These are phyloP conservation scores for Hypomontagnella submonticulosa DNA, from an alignment of 495 filamentous ascomycete species.

Conservation along the genomic window DNA sequence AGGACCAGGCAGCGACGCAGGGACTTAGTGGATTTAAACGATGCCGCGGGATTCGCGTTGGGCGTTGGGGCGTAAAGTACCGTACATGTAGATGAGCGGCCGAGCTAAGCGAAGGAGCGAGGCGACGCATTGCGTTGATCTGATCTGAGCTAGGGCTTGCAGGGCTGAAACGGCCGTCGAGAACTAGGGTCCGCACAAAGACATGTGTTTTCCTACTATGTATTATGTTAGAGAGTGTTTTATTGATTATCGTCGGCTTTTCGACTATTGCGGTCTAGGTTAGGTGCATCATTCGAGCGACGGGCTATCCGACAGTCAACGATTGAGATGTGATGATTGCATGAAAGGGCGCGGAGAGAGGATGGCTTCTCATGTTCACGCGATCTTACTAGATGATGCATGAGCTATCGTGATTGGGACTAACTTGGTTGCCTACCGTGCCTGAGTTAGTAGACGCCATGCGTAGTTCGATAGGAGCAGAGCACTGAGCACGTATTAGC, in stretches of 20 bases:
- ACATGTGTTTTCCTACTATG: too few relatives aligned
- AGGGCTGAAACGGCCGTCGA: constrained; percentile 39
- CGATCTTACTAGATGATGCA: background rate
- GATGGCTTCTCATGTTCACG: background rate
- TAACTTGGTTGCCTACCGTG: too few relatives aligned
- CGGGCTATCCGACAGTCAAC: background rate
- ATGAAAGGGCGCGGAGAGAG: constrained; percentile 3
- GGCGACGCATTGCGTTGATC: constrained; percentile 31
- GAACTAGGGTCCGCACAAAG: constrained; percentile 1
- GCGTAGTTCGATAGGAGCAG: background rate
- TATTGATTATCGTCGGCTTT: background rate
- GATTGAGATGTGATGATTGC: constrained; percentile 15
- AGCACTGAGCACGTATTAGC: background rate
- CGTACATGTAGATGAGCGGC: background rate
- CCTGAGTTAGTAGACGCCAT: background rate
- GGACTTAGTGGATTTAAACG: too few relatives aligned
- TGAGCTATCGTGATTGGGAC: background rate
- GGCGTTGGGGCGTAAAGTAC: too few relatives aligned
- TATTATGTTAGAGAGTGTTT: background rate
- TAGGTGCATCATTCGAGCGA: constrained; percentile 16
- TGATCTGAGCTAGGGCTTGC: constrained; percentile 30
- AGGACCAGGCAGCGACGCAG: too few relatives aligned
- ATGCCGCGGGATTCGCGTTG: too few relatives aligned
- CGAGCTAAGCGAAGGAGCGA: constrained; percentile 24
- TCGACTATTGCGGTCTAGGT: too few relatives aligned